phyloP scores from a whole-genome alignment of 2,329 filamentous ascomycete species.

The Aureobasidium uvarum region DNA sequence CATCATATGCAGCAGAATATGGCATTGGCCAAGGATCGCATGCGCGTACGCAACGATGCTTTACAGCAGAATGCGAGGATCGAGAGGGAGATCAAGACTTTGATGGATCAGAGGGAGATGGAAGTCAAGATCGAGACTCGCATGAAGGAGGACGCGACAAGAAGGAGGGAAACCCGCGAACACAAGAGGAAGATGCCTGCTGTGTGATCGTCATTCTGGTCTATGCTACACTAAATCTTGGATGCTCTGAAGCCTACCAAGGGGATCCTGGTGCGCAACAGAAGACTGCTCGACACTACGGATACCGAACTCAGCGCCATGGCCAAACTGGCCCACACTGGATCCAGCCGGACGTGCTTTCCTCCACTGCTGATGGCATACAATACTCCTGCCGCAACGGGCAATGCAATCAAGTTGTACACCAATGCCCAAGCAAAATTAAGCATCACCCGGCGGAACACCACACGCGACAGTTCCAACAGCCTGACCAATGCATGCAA shows the following conservation, averaged over 20 bases:
- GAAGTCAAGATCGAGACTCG: conserved; percentile 48
- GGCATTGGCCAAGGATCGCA: conserved; percentile 37
- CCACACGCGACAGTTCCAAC: conserved; percentile 65
- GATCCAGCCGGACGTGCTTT: conserved; percentile 64
- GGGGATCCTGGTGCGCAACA: conserved; percentile 56
- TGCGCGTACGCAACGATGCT: conserved; percentile 40
- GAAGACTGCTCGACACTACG: conserved; percentile 78
- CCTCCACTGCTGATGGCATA: conserved; percentile 57
- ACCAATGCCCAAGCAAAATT: conserved; percentile 84
- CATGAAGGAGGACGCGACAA: conserved; percentile 42
- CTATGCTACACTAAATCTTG: background rate
- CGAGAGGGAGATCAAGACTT: conserved; percentile 45
- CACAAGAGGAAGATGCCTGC: conserved; percentile 31
- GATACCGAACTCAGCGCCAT: conserved; percentile 93
- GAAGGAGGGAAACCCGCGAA: conserved; percentile 40
- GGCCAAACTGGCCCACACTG: conserved; percentile 83
- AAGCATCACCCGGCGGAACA: conserved; percentile 75
- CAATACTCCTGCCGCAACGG: conserved; percentile 75
- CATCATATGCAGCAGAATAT: conserved; percentile 35
- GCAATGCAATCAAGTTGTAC: conserved; percentile 76
- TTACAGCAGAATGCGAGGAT: conserved; percentile 45
- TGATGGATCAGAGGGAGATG: conserved; percentile 46
- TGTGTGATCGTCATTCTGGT: background rate
- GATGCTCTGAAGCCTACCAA: conserved; percentile 45
- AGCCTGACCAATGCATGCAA: conserved; percentile 70